Conservation (phyloP, 352 stramenopile genomes). For the Phytophthora macrochlamydospora region DNA sequence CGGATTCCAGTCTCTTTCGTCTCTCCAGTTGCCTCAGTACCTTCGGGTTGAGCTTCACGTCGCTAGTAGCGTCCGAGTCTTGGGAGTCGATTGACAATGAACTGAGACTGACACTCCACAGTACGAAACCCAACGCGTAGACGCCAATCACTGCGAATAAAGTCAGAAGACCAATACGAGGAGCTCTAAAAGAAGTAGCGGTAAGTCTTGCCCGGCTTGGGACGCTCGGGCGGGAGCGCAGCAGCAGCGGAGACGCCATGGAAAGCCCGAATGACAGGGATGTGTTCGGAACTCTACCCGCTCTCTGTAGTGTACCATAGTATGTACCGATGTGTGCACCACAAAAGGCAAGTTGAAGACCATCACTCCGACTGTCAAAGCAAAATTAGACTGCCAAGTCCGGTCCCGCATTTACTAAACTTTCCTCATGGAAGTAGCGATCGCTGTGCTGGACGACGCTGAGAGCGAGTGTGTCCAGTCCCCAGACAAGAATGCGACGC, state of each 20-base stretch:
- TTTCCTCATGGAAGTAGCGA: conserved; percentile 13
- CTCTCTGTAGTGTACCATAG: background rate
- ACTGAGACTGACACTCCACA: conserved; percentile 24
- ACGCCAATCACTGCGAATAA: conserved; percentile 35
- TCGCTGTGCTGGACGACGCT: conserved; percentile 7
- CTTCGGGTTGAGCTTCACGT: conserved; percentile 17
- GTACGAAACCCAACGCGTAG: conserved; percentile 33
- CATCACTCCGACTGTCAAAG: conserved; percentile 16
- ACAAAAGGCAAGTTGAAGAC: conserved; percentile 25
- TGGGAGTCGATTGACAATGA: conserved; percentile 11
- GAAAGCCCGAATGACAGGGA: conserved; percentile 20
- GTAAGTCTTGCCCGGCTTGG: background rate
- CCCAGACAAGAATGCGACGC: conserved; percentile 13
- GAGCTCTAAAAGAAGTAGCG: background rate
- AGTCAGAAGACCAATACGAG: conserved; percentile 21
- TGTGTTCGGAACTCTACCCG: background rate
- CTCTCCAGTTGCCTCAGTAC: conserved; percentile 15
- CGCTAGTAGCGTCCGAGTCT: conserved; percentile 6
- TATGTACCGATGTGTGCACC: background rate
- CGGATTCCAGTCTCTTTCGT: conserved; percentile 11
- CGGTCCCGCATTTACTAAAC: background rate
- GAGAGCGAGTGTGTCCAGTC: conserved; percentile 10
- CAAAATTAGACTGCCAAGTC: background rate
- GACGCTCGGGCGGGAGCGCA: background rate
- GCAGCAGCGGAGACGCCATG: conserved; percentile 13